Percentiles rank a stretch among this genome's conserved stretches.
These are phyloP conservation scores for Gentiana straminea DNA, from an alignment of 257 asterid genomes.

Conservation along the genomic window DNA sequence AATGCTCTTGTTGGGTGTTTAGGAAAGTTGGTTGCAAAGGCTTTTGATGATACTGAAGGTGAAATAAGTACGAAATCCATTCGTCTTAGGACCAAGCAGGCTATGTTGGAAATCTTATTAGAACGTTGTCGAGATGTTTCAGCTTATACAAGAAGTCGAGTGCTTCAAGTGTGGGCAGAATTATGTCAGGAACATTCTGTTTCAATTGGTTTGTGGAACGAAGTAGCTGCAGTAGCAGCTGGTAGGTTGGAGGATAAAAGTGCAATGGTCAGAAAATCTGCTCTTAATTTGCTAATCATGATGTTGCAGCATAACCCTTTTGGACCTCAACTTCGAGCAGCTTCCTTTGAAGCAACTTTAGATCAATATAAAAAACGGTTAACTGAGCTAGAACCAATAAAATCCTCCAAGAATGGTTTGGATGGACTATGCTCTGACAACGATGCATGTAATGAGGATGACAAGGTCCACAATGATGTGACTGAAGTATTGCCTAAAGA, in stretches of 20 bases:
- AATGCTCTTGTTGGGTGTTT: constrained; percentile 88
- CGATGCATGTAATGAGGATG: constrained; percentile 44
- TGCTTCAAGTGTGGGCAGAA: constrained; percentile 97
- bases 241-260: constrained; percentile 97
- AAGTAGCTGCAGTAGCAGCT: constrained; percentile 84
- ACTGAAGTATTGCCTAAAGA: constrained; percentile 24
- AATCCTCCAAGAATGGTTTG: constrained; percentile 24
- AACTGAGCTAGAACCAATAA: constrained; percentile 51
- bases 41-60: constrained; percentile 73
- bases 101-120: constrained; percentile 89
- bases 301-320: constrained; percentile 98
- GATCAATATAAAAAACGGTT: constrained; percentile 86
- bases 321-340: constrained; percentile 83
- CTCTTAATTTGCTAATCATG: constrained; percentile 80
- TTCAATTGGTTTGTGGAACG: constrained; percentile 95
- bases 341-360: constrained; percentile 91
- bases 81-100: constrained; percentile 88
- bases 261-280: constrained; percentile 95
- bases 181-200: constrained; percentile 86
- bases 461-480: constrained; percentile 43
- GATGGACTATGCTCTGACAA: constrained; percentile 36
- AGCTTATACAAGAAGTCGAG: constrained; percentile 96
- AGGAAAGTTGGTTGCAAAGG: constrained; percentile 80
- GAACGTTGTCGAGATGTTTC: constrained; percentile 97
- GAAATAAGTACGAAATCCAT: constrained; percentile 72